Base-by-base conservation (phyloP, 2,329 filamentous ascomycete genomes). In the Neofusicoccum umdonicola region DNA sequence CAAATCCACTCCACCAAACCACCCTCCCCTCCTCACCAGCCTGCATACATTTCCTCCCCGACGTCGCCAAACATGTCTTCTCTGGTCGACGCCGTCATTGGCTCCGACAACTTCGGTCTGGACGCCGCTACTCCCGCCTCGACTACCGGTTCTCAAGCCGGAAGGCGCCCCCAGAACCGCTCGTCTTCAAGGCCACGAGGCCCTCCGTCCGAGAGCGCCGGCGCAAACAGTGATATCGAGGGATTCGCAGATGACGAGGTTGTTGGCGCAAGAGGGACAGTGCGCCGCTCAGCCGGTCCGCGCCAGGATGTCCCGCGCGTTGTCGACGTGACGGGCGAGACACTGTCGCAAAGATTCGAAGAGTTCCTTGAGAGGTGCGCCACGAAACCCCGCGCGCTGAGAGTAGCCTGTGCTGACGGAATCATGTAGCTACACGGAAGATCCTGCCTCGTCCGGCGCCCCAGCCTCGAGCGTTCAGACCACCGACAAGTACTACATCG, bases 401-500 rank as follows among this genome's bases (percentile, higher is more conserved):
- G 11, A 44, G n/a, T 11, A 15, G 9, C 50, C 34, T 17, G 15
- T n/a, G 41, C 68, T 68, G 37, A 66, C 11, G 22, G 5, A 37
- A 27, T 2, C 12, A 3, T 58, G 51, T 13, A 82, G 80, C 65
- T 94, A 89, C 73, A 81, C 87, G 65, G 90, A 93, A 77, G 88
- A 90, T 17, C 87, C 87, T 3, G 22, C 84, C 5, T 81, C 88
- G 3, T 90, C 85, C 7, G 82, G 86, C 13, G 84, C 83, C 6
- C 88, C 89, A 9, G 82, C 86, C 3, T 90, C 90, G 15, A 92
- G 89, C 73, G 88, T 88, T 34, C 83, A 88, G 51, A 89, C 88
- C 3, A 91, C 90, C 31, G 89, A 93, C 79, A 91, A 90, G 75
- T 93, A 93, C 80, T 96, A 95, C 76, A 84, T 95, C 65, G 90